Conservation (phyloP, 768 basidiomycete species). For the Tricholoma sp. region DNA sequence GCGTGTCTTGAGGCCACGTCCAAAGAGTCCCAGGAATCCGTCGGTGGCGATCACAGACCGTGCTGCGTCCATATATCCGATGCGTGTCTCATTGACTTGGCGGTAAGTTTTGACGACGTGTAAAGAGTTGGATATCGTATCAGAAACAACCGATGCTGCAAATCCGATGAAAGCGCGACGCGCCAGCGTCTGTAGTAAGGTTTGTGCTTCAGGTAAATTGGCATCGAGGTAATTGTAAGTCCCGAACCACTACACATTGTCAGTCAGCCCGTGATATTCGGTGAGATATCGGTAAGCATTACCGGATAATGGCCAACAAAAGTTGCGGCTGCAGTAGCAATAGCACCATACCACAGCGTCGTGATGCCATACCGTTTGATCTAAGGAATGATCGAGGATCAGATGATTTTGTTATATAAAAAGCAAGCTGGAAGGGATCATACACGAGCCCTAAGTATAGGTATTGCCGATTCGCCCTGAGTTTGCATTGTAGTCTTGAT, state of each 20-base stretch:
- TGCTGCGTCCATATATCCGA: slow-evolving; percentile 78
- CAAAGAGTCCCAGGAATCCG: slow-evolving; percentile 77
- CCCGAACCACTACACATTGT: slow-evolving; percentile 61
- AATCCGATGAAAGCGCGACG: slow-evolving; percentile 94
- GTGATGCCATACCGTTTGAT: slow-evolving; percentile 71
- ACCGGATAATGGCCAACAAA: slow-evolving; percentile 92
- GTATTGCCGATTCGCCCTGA: slow-evolving; percentile 67
- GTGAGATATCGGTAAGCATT: slow-evolving; percentile 14
- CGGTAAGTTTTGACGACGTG: slow-evolving; percentile 95
- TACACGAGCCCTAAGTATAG: slow-evolving; percentile 64
- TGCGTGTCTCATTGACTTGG: slow-evolving; percentile 79
- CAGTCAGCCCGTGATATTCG: neutral
- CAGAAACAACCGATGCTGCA: slow-evolving; percentile 77
- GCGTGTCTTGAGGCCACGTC: slow-evolving; percentile 85
- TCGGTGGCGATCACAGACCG: slow-evolving; percentile 70
- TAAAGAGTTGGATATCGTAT: slow-evolving; percentile 83
- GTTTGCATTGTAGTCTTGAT: slow-evolving; percentile 96
- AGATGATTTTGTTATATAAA: neutral
- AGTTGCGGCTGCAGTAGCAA: slow-evolving; percentile 90
- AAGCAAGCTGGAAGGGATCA: slow-evolving; percentile 9
- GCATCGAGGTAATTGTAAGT: slow-evolving; percentile 80
- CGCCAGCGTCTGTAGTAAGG: slow-evolving; percentile 49
- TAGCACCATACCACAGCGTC: slow-evolving; percentile 84
- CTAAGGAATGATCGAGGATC: slow-evolving; percentile 27
- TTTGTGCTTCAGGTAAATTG: slow-evolving; percentile 53